A percentile compares a stretch with the other conserved stretches of the same genome.
Evolutionary conservation across 345 rosid species (phyloP).

Genomic region (Arabidopsis thaliana): TAIR10.1 NC_003070.9:20058501-20059000

Average conservation of each 20-base stretch:
- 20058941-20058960: no score
- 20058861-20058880: conserved; percentile 79
- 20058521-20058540: conserved; percentile 85
- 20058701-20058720: conserved; percentile 92
- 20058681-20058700: conserved; percentile 75
- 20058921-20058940: no score
- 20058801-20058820: conserved; percentile 92
- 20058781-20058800: conserved; percentile 18
- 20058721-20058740: not conserved
- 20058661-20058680: conserved; percentile 59
- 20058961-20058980: not conserved
- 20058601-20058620: not conserved
- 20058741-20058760: not conserved
- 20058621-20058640: not conserved
- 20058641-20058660: not conserved
- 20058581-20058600: conserved; percentile 60
- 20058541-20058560: conserved; percentile 97
- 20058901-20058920: conserved; percentile 61
- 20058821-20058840: conserved; percentile 97
- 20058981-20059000: conserved; percentile 24
- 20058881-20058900: conserved; percentile 65
- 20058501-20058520: conserved; percentile 28
- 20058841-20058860: conserved; percentile 98
- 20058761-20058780: not conserved
- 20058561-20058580: conserved; percentile 93